phyloP scores from a whole-genome alignment of 495 filamentous ascomycete genomes.

The Articulospora tetracladia region DNA sequence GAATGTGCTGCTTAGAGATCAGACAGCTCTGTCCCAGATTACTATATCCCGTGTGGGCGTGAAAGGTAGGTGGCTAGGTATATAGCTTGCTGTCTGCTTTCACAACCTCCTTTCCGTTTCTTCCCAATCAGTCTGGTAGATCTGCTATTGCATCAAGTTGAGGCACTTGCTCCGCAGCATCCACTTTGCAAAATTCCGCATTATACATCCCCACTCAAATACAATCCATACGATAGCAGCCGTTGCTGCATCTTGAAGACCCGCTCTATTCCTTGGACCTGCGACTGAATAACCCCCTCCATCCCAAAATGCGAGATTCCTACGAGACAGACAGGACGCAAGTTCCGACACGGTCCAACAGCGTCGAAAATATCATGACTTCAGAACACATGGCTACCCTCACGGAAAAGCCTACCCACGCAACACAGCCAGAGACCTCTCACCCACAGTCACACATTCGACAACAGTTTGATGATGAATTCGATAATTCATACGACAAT shows the following conservation, averaged over 20 bases:
- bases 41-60: neutral
- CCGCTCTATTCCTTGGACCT: too few species aligned
- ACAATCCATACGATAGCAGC: too few species aligned
- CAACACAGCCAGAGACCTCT: neutral
- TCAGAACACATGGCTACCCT: slow-evolving; percentile 10
- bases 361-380: neutral
- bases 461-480: slow-evolving; percentile 10
- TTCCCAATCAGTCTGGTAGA: too few species aligned
- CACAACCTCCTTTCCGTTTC: too few species aligned
- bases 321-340: slow-evolving; percentile 19
- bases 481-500: neutral
- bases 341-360: slow-evolving; percentile 5
- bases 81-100: neutral
- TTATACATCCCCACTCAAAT: too few species aligned
- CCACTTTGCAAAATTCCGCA: neutral
- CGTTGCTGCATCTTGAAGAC: too few species aligned
- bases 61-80: neutral
- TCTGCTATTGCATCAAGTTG: neutral
- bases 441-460: neutral
- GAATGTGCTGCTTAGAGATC: neutral
- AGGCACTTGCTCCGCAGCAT: neutral
- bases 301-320: slow-evolving; percentile 14
- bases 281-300: neutral
- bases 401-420: slow-evolving; percentile 14
- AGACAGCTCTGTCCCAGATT: neutral